phyloP scores from a whole-genome alignment of 1,139 yeast genomes.

The Hansenula anomala region DNA sequence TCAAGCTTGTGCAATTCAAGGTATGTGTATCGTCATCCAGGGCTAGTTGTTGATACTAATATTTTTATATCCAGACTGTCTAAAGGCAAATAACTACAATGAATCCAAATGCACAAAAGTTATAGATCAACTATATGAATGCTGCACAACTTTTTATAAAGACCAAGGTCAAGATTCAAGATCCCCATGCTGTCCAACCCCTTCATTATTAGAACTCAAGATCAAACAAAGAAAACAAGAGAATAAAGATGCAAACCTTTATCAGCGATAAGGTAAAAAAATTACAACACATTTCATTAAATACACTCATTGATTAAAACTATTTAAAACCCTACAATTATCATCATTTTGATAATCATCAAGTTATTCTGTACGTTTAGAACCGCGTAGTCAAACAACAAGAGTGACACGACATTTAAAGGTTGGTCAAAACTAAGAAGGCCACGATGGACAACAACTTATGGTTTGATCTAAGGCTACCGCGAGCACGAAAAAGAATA shows the following conservation, averaged over 20 bases:
- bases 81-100: constrained; percentile 46
- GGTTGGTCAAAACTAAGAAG: constrained; percentile 46
- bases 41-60: constrained; percentile 3
- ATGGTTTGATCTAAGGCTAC: constrained; percentile 63
- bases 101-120: constrained; percentile 57
- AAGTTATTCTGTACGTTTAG: constrained; percentile 72
- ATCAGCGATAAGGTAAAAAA: not conserved
- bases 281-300: too few relatives aligned
- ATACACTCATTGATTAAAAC: too few relatives aligned
- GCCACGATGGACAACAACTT: not conserved
- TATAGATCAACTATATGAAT: constrained; percentile 55
- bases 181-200: constrained; percentile 64
- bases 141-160: constrained; percentile 54
- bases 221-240: constrained; percentile 52
- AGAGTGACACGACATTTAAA: constrained; percentile 52
- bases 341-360: too few relatives aligned
- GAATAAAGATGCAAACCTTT: constrained; percentile 42
- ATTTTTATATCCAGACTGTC: constrained; percentile 34
- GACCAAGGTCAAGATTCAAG: constrained; percentile 48
- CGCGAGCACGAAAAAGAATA: constrained; percentile 78
- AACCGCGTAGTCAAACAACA: constrained; percentile 61
- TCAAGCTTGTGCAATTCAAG: constrained; percentile 66
- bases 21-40: too few relatives aligned
- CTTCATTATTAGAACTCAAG: constrained; percentile 49
- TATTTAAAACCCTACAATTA: too few relatives aligned